Conservation (phyloP, 1,284 basidiomycete genomes). For the Thecaphora frezii region DNA sequence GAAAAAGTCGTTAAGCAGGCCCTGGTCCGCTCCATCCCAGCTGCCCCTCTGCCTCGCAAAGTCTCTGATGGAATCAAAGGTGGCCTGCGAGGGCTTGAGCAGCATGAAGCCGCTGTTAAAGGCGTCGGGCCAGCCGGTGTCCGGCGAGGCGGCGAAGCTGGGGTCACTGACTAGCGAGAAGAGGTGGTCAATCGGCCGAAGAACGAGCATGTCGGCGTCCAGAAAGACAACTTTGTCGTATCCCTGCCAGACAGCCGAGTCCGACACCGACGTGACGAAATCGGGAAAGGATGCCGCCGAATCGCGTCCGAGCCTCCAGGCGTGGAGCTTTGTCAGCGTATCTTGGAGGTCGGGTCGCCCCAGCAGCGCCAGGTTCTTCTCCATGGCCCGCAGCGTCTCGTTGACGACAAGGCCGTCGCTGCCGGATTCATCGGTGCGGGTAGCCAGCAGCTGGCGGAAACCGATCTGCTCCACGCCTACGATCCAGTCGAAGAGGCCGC, state of each 20-base stretch:
- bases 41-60: slow-evolving; percentile 76
- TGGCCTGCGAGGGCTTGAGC: slow-evolving; percentile 75
- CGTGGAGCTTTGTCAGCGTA: slow-evolving; percentile 85
- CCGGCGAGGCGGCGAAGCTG: slow-evolving; percentile 76
- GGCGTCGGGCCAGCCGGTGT: slow-evolving; percentile 97
- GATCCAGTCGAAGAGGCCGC: slow-evolving; percentile 79
- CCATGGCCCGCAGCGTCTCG: slow-evolving; percentile 59
- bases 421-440: background rate
- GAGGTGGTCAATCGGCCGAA: slow-evolving; percentile 60
- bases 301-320: slow-evolving; percentile 72
- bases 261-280: background rate
- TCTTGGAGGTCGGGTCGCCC: slow-evolving; percentile 84
- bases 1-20: slow-evolving; percentile 88
- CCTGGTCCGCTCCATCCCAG: slow-evolving; percentile 98
- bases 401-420: slow-evolving; percentile 9
- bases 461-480: slow-evolving; percentile 72
- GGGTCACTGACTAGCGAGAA: slow-evolving; percentile 28
- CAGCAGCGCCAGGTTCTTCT: slow-evolving; percentile 72
- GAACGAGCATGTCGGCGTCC: slow-evolving; percentile 90
- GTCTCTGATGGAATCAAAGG: slow-evolving; percentile 73
- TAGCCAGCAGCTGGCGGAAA: slow-evolving; percentile 33
- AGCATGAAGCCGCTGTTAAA: slow-evolving; percentile 97
- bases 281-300: slow-evolving; percentile 14
- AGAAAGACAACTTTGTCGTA: slow-evolving; percentile 89
- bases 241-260: slow-evolving; percentile 62